Percentiles rank a stretch among this genome's conserved stretches.
phyloP scores from a whole-genome alignment of 2,329 filamentous ascomycete species.

The Cladosporium sp. region DNA sequence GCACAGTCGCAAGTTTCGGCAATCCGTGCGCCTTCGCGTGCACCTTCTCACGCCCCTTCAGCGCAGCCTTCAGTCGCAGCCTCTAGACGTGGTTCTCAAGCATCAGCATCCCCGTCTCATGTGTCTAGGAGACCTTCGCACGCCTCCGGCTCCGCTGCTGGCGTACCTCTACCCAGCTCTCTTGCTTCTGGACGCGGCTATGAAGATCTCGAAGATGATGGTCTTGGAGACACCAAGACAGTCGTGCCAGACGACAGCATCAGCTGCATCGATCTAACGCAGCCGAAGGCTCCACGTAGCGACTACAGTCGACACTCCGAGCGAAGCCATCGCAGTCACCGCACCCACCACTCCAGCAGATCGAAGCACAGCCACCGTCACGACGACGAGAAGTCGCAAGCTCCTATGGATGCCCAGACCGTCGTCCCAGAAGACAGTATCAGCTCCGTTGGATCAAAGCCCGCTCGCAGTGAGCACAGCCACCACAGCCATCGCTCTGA shows the following conservation, averaged over 20 bases:
- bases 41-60: constrained; percentile 22
- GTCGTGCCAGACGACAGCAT: constrained; percentile 52
- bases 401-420: constrained; percentile 44
- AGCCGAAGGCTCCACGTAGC: constrained; percentile 12
- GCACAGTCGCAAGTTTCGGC: constrained; percentile 22
- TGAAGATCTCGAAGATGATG: constrained; percentile 35
- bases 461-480: constrained; percentile 15
- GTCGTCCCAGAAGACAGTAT: constrained; percentile 52
- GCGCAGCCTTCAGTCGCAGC: constrained; percentile 12
- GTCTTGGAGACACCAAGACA: constrained; percentile 44
- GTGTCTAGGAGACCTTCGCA: constrained; percentile 6
- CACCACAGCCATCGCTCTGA: constrained; percentile 6
- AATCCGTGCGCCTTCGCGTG: constrained; percentile 22
- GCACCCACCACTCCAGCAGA: constrained; percentile 6
- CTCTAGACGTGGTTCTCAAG: constrained; percentile 4
- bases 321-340: constrained; percentile 14
- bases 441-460: constrained; percentile 37
- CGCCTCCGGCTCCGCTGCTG: constrained; percentile 9
- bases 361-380: constrained; percentile 12
- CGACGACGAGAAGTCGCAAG: constrained; percentile 34
- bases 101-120: background rate
- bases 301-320: constrained; percentile 9
- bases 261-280: constrained; percentile 39
- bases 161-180: constrained; percentile 25
- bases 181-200: constrained; percentile 17